Percentiles rank a stretch among this genome's conserved stretches.
These are phyloP conservation scores for Hebeloma cylindrosporum DNA, from an alignment of 768 basidiomycete genomes.

Conservation along the genomic window DNA sequence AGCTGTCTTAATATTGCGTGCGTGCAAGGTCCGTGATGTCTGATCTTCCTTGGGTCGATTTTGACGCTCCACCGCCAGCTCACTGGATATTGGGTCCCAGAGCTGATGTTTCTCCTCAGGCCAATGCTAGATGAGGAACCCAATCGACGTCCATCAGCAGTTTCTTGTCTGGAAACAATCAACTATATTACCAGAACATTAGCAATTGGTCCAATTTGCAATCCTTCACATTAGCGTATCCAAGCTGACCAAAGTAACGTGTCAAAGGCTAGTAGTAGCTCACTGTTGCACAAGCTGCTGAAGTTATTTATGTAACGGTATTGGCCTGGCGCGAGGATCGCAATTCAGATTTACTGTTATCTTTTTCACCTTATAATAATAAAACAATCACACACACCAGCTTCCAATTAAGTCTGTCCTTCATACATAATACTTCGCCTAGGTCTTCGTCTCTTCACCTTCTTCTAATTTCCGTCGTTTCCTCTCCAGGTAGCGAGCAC, in stretches of 20 bases:
- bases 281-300: no score
- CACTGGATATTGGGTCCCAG: conserved; percentile 56
- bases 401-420: no score
- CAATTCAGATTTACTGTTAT: conserved; percentile 7
- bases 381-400: conserved; percentile 7
- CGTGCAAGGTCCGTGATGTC: conserved; percentile 53
- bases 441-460: conserved; percentile 12
- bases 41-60: not conserved
- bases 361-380: conserved; percentile 11
- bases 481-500: conserved; percentile 71
- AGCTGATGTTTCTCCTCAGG: conserved; percentile 53
- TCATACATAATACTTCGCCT: not conserved
- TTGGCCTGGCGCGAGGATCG: no score
- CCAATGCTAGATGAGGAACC: conserved; percentile 61
- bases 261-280: no score
- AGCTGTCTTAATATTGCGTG: conserved; percentile 60
- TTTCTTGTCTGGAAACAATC: conserved; percentile 50
- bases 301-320: no score
- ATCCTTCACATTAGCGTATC: not conserved
- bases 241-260: not conserved
- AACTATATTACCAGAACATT: conserved; percentile 47
- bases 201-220: conserved; percentile 9
- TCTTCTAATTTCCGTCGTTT: conserved; percentile 76
- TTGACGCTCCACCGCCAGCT: conserved; percentile 37
- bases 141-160: conserved; percentile 50